Evolutionary conservation across 495 filamentous ascomycete species (phyloP), one percentile per base, ranked within the genome.

Genomic region (Antarctomyces pellizariae): DNA sequence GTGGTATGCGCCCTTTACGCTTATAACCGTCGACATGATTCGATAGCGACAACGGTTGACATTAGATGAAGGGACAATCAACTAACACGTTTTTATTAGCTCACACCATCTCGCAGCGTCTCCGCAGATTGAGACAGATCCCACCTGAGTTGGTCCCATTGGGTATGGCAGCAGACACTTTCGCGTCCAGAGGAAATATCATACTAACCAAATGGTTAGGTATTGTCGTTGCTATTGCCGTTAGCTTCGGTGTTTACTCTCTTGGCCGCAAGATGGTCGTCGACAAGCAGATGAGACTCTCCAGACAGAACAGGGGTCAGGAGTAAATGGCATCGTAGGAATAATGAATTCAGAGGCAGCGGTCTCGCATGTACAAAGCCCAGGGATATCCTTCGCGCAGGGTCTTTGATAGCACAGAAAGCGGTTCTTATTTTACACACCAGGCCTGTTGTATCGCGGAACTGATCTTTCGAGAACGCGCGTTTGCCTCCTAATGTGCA

Each of bases 31-130:
- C 19, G 6, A 10, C 19, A 10, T 21, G 19, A 8, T 1, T 13
- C 17, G 14, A 16, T 18, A 14, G 12, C 16, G 14, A 14, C 6
- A 7, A 7, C 4, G 13, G 13, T 23, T 2, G 2, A 25, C 18
- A 2, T 20, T 11, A 3, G 12, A 16, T 24, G 11, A 28, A 27
- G 16, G 18, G 24, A 15, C 13, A 13, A 10, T 25, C 11, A 11
- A 24, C 24, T 38, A 21, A 38, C 31, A 7, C 29, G 15, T 2
- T 14, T 11, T 36, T 36, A 28, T 13, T 37, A 97, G 86, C 78
- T 46, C 86, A 95, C 59, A 95, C 86, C 32, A 72, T 99, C 54
- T 93, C 86, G 24, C 86, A 99, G 58, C 75, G 89, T 40, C 59
- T 99, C 34, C 72, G 86, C 41, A 64, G 60, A 36, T 54, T 93